Conservation (phyloP, 148 eudicot species). For the Polygonum aviculare region DNA sequence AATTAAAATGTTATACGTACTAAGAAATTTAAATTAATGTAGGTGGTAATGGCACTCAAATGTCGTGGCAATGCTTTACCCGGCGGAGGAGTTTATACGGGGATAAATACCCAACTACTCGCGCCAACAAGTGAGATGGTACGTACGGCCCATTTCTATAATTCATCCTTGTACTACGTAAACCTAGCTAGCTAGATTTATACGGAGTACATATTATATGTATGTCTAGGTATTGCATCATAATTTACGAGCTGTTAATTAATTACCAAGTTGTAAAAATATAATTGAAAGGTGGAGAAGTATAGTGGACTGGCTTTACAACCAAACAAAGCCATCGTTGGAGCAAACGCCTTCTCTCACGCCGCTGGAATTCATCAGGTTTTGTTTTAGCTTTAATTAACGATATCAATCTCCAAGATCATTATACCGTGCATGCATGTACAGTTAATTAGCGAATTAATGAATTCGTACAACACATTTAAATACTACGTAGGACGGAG, state of each 20-base stretch:
- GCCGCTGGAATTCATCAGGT: conserved; percentile 2
- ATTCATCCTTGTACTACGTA: no score
- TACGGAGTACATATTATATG: no score
- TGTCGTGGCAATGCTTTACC: neutral
- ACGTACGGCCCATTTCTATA: neutral
- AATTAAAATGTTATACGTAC: neutral
- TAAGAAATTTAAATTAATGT: neutral
- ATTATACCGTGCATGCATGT: neutral
- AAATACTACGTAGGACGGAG: neutral
- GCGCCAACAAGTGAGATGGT: neutral
- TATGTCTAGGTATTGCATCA: no score
- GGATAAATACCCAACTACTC: neutral
- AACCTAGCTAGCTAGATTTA: no score
- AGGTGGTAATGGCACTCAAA: conserved; percentile 2
- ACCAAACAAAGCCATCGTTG: neutral
- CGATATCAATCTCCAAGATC: no score
- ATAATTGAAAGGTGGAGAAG: neutral
- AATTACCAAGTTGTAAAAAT: no score
- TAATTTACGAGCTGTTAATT: no score
- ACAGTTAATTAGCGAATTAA: no score
- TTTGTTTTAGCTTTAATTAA: no score
- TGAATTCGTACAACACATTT: no score
- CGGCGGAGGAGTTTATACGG: neutral
- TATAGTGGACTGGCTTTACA: neutral
- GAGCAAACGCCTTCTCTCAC: neutral